These are phyloP conservation scores for Microstegium vimineum DNA, from an alignment of 176 grass and related monocot species.

Conservation along the genomic window DNA sequence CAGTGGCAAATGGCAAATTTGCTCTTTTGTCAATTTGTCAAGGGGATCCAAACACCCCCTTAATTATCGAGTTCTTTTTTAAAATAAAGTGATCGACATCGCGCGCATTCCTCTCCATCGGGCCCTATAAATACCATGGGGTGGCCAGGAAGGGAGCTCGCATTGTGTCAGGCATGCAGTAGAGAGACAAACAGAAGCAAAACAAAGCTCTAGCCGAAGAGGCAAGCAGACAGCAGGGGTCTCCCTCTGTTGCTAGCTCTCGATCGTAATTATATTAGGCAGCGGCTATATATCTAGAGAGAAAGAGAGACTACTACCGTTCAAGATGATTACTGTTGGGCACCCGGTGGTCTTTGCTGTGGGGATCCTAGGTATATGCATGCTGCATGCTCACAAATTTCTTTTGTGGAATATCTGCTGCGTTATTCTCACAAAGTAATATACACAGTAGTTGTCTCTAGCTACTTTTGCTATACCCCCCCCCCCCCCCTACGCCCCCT, in stretches of 20 bases:
- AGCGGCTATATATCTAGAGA: conserved; percentile 6
- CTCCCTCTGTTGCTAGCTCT: conserved; percentile 26
- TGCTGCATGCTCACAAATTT: background rate
- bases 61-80: background rate
- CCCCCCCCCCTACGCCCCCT: too few species aligned
- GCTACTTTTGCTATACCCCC: too few species aligned
- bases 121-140: conserved; percentile 36
- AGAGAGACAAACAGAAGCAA: conserved; percentile 1
- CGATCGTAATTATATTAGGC: background rate
- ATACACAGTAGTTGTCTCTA: too few species aligned
- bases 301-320: background rate
- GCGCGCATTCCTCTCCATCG: background rate
- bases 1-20: too few species aligned
- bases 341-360: conserved; percentile 36
- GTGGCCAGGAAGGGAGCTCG: background rate
- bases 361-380: conserved; percentile 48
- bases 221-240: background rate
- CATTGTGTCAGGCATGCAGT: conserved; percentile 24
- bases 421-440: background rate
- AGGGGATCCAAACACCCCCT: too few species aligned
- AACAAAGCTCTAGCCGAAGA: background rate
- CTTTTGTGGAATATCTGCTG: background rate
- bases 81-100: background rate
- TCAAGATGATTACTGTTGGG: conserved; percentile 29
- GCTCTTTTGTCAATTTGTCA: too few species aligned